phyloP scores from a whole-genome alignment of 2,329 filamentous ascomycete genomes.

The Talaromyces marneffei region DNA sequence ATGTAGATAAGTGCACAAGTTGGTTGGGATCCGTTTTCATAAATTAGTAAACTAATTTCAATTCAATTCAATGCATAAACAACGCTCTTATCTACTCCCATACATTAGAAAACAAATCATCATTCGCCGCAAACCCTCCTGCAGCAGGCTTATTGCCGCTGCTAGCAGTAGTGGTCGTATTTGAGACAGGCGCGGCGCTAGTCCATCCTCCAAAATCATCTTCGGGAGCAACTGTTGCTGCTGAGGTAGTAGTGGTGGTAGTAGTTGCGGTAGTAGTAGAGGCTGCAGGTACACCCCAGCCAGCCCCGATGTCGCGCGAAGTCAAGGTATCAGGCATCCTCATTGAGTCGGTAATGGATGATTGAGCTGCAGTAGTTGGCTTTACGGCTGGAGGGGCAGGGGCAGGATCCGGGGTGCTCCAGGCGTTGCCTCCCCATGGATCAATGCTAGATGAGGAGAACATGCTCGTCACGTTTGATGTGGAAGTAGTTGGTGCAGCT shows the following conservation, averaged over 20 bases:
- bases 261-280: constrained; percentile 14
- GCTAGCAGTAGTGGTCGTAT: constrained; percentile 28
- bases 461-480: constrained; percentile 40
- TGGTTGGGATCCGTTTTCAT: too few relatives aligned
- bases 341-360: constrained; percentile 23
- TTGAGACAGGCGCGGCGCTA: constrained; percentile 58
- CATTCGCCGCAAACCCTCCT: constrained; percentile 55
- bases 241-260: constrained; percentile 32
- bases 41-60: background rate
- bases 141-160: constrained; percentile 45
- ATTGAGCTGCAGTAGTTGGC: background rate
- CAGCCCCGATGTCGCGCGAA: constrained; percentile 59
- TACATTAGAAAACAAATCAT: constrained; percentile 93
- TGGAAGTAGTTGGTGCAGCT: constrained; percentile 32
- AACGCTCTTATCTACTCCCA: constrained; percentile 59
- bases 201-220: constrained; percentile 97
- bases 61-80: background rate
- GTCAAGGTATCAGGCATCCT: constrained; percentile 44
- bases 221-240: constrained; percentile 71
- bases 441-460: constrained; percentile 49
- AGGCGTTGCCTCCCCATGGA: constrained; percentile 83
- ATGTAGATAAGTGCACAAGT: too few relatives aligned
- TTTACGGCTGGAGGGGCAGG: constrained; percentile 38
- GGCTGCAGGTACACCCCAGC: constrained; percentile 49
- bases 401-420: constrained; percentile 61